phyloP scores from a whole-genome alignment of 2,329 filamentous ascomycete genomes.

The Paracoccidioides brasiliensis region DNA sequence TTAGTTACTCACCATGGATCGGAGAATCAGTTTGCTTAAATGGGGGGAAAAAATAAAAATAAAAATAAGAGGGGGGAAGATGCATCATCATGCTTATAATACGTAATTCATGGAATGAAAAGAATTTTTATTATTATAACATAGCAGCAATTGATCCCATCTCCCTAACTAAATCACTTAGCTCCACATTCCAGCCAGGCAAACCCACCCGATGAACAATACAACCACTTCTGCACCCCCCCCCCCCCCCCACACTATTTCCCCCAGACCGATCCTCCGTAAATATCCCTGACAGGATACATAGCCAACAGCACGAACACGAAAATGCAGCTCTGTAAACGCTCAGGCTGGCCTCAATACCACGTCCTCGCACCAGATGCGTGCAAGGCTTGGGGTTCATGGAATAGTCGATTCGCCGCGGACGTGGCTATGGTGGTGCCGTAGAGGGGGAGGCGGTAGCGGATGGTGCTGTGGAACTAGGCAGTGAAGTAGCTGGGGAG shows the following conservation, averaged over 20 bases:
- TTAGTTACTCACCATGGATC: not conserved
- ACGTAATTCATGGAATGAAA: too few relatives aligned
- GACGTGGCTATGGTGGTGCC: slow-evolving; percentile 5
- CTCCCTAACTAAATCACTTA: too few relatives aligned
- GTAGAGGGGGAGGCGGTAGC: slow-evolving; percentile 7
- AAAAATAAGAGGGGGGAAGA: too few relatives aligned
- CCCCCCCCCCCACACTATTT: slow-evolving; percentile 4
- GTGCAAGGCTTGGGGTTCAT: not conserved
- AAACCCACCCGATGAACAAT: too few relatives aligned
- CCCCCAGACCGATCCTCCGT: slow-evolving; percentile 4
- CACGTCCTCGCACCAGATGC: not conserved
- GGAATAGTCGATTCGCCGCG: slow-evolving; percentile 7
- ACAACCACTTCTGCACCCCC: slow-evolving; percentile 9
- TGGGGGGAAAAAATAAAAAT: too few relatives aligned
- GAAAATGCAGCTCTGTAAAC: slow-evolving; percentile 8
- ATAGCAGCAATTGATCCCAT: too few relatives aligned
- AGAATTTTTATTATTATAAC: too few relatives aligned
- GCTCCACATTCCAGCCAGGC: too few relatives aligned
- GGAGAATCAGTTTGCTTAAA: too few relatives aligned
- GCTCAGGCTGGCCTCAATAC: slow-evolving; percentile 8
- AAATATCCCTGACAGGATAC: slow-evolving; percentile 7
- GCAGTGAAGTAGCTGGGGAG: slow-evolving; percentile 33
- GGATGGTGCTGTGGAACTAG: slow-evolving; percentile 30
- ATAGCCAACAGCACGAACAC: slow-evolving; percentile 10
- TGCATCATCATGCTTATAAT: too few relatives aligned